These are phyloP conservation scores for Penicillium waksmanii DNA, from an alignment of 495 filamentous ascomycete genomes.

Conservation along the genomic window DNA sequence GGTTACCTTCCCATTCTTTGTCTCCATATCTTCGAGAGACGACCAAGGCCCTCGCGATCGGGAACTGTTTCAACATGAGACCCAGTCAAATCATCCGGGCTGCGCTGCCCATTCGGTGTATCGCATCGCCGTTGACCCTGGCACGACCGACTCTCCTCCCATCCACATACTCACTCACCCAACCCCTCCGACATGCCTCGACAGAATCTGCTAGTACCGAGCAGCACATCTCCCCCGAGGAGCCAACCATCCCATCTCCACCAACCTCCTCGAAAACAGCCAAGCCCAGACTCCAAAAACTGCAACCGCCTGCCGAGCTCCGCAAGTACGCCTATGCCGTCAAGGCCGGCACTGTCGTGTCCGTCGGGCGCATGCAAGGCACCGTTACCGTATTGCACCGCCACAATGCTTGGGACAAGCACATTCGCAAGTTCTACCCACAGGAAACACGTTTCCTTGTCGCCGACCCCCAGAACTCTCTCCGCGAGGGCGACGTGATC, in stretches of 20 bases:
- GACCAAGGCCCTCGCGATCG: background rate
- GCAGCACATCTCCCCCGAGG: conserved; percentile 6
- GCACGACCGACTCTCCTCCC: conserved; percentile 28
- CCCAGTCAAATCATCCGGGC: conserved; percentile 43
- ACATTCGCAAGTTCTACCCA: conserved; percentile 47
- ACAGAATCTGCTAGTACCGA: conserved; percentile 23
- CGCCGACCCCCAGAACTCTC: conserved; percentile 74
- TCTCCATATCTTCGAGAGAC: background rate
- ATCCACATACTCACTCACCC: conserved; percentile 23
- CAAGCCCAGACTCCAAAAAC: conserved; percentile 11
- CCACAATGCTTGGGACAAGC: conserved; percentile 41
- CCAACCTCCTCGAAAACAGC: conserved; percentile 5
- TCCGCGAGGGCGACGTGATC: conserved; percentile 79
- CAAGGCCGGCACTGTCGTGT: conserved; percentile 49
- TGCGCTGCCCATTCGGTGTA: conserved; percentile 40
- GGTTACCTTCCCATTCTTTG: background rate
- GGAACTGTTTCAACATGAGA: conserved; percentile 30
- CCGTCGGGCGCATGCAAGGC: conserved; percentile 50
- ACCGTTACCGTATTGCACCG: conserved; percentile 46
- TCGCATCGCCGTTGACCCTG: conserved; percentile 32
- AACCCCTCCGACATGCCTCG: conserved; percentile 21
- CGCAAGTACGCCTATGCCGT: conserved; percentile 44
- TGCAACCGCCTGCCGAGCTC: conserved; percentile 34
- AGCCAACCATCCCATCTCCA: conserved; percentile 4
- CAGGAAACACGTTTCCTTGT: conserved; percentile 58